Conservation (phyloP, 1,284 basidiomycete species). For the Entoloma clypeatum region DNA sequence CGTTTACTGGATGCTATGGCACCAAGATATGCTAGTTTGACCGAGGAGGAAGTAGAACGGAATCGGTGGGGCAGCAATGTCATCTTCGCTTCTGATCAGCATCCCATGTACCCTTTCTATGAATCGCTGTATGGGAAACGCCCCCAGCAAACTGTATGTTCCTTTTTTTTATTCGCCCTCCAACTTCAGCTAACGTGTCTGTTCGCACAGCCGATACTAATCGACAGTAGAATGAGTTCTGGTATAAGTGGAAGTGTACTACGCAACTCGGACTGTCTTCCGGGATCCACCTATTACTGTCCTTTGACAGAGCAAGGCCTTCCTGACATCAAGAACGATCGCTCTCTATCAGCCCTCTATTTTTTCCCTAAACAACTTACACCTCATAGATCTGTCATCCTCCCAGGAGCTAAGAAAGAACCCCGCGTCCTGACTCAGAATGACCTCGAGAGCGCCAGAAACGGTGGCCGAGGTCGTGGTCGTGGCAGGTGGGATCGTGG, state of each 20-base stretch:
- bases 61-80: constrained; percentile 87
- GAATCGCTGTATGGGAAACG: constrained; percentile 89
- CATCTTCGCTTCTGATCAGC: constrained; percentile 83
- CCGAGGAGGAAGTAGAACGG: constrained; percentile 78
- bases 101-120: constrained; percentile 83
- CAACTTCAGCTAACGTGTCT: constrained; percentile 12
- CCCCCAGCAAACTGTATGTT: constrained; percentile 72
- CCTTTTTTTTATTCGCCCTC: constrained; percentile 8
- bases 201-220: constrained; percentile 51
- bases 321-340: constrained; percentile 83
- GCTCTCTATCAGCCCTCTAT: constrained; percentile 84
- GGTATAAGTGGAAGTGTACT: constrained; percentile 81
- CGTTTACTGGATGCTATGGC: constrained; percentile 84
- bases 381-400: constrained; percentile 82
- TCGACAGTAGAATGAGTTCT: constrained; percentile 70
- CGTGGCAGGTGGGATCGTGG: constrained; percentile 41
- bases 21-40: constrained; percentile 67
- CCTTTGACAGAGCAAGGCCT: constrained; percentile 60
- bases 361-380: constrained; percentile 85
- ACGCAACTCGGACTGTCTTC: constrained; percentile 86
- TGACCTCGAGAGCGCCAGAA: constrained; percentile 67
- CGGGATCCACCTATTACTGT: constrained; percentile 85
- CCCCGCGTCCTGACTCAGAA: constrained; percentile 61
- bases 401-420: constrained; percentile 70
- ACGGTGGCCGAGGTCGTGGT: constrained; percentile 47